A percentile compares a stretch with the other conserved stretches of the same genome.
phyloP scores from a whole-genome alignment of 306 rosid genomes.

The Trifolium repens region DNA sequence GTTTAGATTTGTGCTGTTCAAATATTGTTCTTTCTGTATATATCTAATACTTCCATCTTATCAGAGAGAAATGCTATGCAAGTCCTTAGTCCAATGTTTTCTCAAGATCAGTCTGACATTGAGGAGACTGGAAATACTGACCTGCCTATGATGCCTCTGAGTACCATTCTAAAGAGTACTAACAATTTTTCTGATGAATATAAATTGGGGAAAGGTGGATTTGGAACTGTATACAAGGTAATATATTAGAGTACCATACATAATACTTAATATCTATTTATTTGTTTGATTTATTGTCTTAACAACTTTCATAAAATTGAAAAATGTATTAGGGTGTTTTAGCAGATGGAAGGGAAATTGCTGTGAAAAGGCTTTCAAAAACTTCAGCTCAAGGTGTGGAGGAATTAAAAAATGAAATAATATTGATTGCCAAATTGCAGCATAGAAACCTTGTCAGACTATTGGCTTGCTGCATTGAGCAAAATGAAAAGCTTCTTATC shows the following conservation, averaged over 20 bases:
- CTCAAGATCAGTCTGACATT: constrained; percentile 31
- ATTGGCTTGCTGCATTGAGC: constrained; percentile 62
- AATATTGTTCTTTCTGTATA: background rate
- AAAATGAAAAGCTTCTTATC: constrained; percentile 66
- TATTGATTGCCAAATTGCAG: constrained; percentile 68
- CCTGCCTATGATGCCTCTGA: constrained; percentile 49
- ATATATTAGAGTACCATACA: background rate
- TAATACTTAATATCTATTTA: background rate
- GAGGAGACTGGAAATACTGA: constrained; percentile 38
- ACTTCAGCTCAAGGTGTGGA: constrained; percentile 44
- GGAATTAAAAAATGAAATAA: constrained; percentile 56
- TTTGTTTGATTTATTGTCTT: constrained; percentile 8
- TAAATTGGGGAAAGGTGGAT: constrained; percentile 55
- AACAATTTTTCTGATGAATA: constrained; percentile 37
- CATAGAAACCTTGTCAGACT: constrained; percentile 74
- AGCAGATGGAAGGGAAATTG: constrained; percentile 47
- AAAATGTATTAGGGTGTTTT: constrained; percentile 40
- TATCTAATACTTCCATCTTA: constrained; percentile 31
- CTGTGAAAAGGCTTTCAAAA: constrained; percentile 57
- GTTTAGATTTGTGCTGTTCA: background rate
- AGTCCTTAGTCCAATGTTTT: constrained; percentile 36
- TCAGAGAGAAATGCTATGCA: constrained; percentile 25
- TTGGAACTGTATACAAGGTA: constrained; percentile 57
- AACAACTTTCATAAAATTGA: constrained; percentile 6
- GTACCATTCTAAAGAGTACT: constrained; percentile 41